These are phyloP conservation scores for Serendipita indica DNA, from an alignment of 768 basidiomycete genomes.

Conservation along the genomic window DNA sequence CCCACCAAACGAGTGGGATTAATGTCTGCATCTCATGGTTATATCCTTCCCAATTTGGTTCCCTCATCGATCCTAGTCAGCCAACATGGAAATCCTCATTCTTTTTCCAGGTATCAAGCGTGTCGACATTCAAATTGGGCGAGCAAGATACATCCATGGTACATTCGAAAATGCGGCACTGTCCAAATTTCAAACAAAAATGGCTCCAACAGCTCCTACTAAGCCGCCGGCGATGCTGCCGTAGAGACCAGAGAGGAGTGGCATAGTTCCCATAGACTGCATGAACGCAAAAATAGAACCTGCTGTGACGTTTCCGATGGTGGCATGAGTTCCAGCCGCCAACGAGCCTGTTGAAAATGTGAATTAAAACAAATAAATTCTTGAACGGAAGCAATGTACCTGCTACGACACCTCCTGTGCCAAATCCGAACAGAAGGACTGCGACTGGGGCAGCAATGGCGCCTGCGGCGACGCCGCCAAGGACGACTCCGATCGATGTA, in stretches of 20 bases:
- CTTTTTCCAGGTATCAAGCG: not conserved
- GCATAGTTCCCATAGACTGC: constrained; percentile 16
- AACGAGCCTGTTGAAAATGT: constrained; percentile 14
- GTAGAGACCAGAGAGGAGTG: not conserved
- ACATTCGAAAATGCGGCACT: not conserved
- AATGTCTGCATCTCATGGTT: no score
- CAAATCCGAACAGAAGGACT: constrained; percentile 3
- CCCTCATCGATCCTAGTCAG: no score
- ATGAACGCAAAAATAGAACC: constrained; percentile 18
- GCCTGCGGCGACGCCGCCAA: not conserved
- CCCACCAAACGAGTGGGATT: no score
- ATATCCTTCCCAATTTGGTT: no score
- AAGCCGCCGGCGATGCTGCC: not conserved
- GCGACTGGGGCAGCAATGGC: constrained; percentile 3
- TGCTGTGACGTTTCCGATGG: constrained; percentile 17
- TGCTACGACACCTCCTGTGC: constrained; percentile 7
- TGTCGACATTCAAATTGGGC: not conserved
- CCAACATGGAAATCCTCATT: no score
- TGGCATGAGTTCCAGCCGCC: constrained; percentile 18
- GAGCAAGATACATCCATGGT: not conserved
- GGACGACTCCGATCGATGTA: not conserved
- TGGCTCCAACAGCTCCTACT: not conserved
- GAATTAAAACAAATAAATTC: not conserved
- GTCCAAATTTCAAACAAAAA: not conserved
- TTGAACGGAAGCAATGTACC: not conserved